These are phyloP conservation scores for Paramecium caudatum DNA, from an alignment of 73 alveolate species.

Conservation along the genomic window DNA sequence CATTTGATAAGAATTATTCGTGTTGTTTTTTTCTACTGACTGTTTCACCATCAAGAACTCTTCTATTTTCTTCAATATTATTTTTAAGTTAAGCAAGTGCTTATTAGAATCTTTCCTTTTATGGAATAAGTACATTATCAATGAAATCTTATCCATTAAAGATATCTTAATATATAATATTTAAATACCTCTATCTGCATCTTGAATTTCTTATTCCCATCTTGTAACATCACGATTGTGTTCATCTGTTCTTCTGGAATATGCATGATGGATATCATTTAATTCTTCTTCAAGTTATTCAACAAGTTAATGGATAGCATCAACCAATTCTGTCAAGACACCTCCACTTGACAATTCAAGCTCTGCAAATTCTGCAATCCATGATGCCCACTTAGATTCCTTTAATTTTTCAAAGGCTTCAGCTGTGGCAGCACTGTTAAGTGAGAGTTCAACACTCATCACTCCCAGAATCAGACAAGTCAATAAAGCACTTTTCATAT, in stretches of 20 bases:
- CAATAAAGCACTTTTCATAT: conserved; percentile 47
- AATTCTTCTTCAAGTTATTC: conserved; percentile 48
- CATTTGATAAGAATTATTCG: conserved; percentile 17
- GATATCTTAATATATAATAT: conserved; percentile 3
- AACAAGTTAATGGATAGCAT: conserved; percentile 11
- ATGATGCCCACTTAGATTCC: conserved; percentile 66
- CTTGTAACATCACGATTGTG: conserved; percentile 64
- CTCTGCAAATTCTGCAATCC: conserved; percentile 55
- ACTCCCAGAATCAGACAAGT: conserved; percentile 53
- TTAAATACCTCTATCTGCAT: conserved; percentile 58
- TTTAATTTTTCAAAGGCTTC: conserved; percentile 26
- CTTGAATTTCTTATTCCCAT: conserved; percentile 45
- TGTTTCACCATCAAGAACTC: conserved; percentile 43
- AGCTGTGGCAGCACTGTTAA: neutral
- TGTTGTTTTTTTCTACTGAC: conserved; percentile 44
- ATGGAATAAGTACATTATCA: conserved; percentile 55
- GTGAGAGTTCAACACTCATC: neutral
- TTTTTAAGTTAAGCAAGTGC: conserved; percentile 42
- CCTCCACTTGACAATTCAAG: conserved; percentile 46
- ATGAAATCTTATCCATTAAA: conserved; percentile 63
- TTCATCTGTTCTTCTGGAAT: conserved; percentile 62
- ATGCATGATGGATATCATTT: conserved; percentile 14
- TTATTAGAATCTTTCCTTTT: conserved; percentile 60
- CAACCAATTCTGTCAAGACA: conserved; percentile 41
- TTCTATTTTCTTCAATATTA: conserved; percentile 62